Conservation (phyloP, 345 rosid species). For the Syzygium aqueum region DNA sequence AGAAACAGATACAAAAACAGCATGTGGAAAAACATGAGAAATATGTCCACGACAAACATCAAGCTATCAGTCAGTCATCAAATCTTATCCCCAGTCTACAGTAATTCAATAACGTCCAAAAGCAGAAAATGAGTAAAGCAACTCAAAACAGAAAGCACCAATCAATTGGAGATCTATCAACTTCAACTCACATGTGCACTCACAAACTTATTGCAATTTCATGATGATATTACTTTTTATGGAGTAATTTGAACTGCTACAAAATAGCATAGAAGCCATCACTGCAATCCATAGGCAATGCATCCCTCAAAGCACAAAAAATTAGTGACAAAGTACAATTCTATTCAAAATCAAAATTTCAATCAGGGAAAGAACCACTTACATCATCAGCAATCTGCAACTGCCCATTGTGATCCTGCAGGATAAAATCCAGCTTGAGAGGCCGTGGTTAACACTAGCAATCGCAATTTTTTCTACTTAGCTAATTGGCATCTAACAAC, state of each 20-base stretch:
- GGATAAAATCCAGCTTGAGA: neutral
- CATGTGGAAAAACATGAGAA: neutral
- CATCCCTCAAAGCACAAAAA: neutral
- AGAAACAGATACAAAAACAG: neutral
- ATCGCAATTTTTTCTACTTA: neutral
- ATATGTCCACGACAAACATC: neutral
- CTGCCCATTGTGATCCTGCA: slow-evolving; percentile 70
- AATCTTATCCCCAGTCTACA: neutral
- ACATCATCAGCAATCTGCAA: slow-evolving; percentile 92
- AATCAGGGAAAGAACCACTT: slow-evolving; percentile 18
- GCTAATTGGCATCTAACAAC: neutral
- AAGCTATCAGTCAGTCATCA: neutral
- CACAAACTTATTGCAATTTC: neutral
- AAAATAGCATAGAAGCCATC: neutral
- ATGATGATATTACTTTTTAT: neutral
- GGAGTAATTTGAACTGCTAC: neutral
- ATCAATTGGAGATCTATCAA: neutral
- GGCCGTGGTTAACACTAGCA: neutral
- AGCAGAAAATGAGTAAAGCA: neutral
- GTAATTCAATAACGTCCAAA: neutral
- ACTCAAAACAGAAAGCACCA: neutral
- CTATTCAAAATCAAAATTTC: neutral
- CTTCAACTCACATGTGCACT: neutral
- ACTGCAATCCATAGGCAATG: neutral
- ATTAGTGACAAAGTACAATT: neutral